A percentile compares a stretch with the other conserved stretches of the same genome.
These are phyloP conservation scores for Prunus mume DNA, from an alignment of 306 rosid species.

Conservation along the genomic window DNA sequence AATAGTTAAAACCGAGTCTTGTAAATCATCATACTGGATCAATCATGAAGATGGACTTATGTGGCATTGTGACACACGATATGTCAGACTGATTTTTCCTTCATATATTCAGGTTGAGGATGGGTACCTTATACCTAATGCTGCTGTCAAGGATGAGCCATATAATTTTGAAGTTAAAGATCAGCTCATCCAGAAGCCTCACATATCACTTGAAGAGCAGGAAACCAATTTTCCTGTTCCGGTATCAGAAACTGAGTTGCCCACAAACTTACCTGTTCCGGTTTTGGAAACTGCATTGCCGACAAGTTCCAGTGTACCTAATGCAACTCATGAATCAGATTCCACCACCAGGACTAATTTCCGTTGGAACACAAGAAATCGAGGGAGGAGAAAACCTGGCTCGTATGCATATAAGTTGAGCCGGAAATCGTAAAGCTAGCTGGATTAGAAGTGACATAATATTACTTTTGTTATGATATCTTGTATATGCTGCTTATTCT, in stretches of 20 bases:
- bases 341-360: slow-evolving; percentile 32
- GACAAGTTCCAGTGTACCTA: slow-evolving; percentile 25
- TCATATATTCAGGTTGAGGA: slow-evolving; percentile 38
- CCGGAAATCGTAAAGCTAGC: slow-evolving; percentile 14
- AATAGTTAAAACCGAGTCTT: background rate
- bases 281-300: slow-evolving; percentile 34
- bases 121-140: slow-evolving; percentile 30
- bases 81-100: background rate
- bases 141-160: slow-evolving; percentile 40
- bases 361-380: slow-evolving; percentile 43
- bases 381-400: slow-evolving; percentile 39
- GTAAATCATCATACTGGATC: background rate
- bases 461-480: background rate
- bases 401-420: slow-evolving; percentile 23
- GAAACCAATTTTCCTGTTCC: slow-evolving; percentile 24
- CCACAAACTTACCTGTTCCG: slow-evolving; percentile 25
- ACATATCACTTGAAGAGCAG: slow-evolving; percentile 35
- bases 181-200: slow-evolving; percentile 35
- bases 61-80: background rate
- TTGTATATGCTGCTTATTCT: slow-evolving; percentile 34
- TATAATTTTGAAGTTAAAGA: slow-evolving; percentile 34
- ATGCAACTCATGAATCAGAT: slow-evolving; percentile 17
- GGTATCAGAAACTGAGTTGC: slow-evolving; percentile 33
- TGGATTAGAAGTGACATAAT: background rate
- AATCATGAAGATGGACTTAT: background rate